These are phyloP conservation scores for Schizothecium vesticola DNA, from an alignment of 495 filamentous ascomycete genomes.

Conservation along the genomic window DNA sequence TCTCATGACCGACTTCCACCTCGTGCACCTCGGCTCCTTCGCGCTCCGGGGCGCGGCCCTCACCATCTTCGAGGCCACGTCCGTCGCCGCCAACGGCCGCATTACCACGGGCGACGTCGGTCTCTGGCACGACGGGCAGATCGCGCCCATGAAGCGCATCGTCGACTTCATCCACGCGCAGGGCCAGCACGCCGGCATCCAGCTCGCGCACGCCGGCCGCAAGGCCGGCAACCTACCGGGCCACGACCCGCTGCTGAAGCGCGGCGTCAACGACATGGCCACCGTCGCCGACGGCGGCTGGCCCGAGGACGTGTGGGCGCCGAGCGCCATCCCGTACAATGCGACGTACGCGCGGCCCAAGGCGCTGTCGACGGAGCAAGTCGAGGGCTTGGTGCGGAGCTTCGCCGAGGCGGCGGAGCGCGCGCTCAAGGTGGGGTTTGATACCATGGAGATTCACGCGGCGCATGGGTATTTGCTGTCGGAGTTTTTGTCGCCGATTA, in stretches of 20 bases:
- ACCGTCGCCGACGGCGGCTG: slow-evolving; percentile 54
- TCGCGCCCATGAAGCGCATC: slow-evolving; percentile 54
- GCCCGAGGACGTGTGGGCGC: slow-evolving; percentile 59
- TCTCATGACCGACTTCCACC: slow-evolving; percentile 29
- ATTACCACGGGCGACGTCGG: slow-evolving; percentile 70
- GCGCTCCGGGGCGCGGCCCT: slow-evolving; percentile 62
- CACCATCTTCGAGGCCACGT: slow-evolving; percentile 67
- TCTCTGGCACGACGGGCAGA: slow-evolving; percentile 70
- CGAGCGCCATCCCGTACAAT: slow-evolving; percentile 38
- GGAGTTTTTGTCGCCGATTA: slow-evolving; percentile 41
- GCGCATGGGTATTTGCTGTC: slow-evolving; percentile 57
- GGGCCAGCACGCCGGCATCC: slow-evolving; percentile 64
- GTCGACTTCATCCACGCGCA: slow-evolving; percentile 68
- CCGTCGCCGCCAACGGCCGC: slow-evolving; percentile 64
- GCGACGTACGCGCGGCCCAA: slow-evolving; percentile 35
- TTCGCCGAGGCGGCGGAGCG: slow-evolving; percentile 47
- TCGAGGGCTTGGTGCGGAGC: slow-evolving; percentile 39
- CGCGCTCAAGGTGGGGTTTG: slow-evolving; percentile 48
- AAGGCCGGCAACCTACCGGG: slow-evolving; percentile 67
- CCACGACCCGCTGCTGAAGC: slow-evolving; percentile 30
- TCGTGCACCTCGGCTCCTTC: slow-evolving; percentile 48
- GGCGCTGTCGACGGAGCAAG: slow-evolving; percentile 47
- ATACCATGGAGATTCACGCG: slow-evolving; percentile 52
- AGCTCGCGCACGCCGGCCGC: slow-evolving; percentile 72
- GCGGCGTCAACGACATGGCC: slow-evolving; percentile 27